Evolutionary conservation across 2,329 filamentous ascomycete species (phyloP).

Genomic region (Claviceps purpurea): DNA sequence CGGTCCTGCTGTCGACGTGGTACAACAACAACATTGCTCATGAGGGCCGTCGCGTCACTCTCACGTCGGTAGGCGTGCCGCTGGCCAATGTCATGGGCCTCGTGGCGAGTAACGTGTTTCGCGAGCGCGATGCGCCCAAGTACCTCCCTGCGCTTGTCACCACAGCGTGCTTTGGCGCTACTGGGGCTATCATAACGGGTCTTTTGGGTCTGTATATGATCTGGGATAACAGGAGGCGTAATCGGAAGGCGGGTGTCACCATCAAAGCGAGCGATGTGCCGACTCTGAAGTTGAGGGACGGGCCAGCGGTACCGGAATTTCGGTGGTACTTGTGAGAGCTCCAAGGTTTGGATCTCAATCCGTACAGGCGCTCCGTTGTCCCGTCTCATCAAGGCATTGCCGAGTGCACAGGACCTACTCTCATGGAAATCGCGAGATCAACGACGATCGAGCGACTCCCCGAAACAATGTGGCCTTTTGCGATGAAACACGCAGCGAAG

Average conservation of each 20-base stretch:
- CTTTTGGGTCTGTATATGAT: conserved; percentile 49
- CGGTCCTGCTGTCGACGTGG: conserved; percentile 50
- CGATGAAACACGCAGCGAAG: no score
- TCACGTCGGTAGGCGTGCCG: conserved; percentile 61
- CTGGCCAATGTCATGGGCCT: conserved; percentile 67
- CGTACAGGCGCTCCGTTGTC: no score
- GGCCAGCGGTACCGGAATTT: conserved; percentile 32
- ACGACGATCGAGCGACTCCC: no score
- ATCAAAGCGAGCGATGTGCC: conserved; percentile 32
- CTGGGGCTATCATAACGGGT: conserved; percentile 41
- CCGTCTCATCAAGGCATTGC: no score
- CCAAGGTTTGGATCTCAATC: no score
- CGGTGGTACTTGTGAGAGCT: conserved; percentile 29
- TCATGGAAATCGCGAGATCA: no score
- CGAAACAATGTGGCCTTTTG: no score
- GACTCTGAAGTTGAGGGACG: conserved; percentile 34
- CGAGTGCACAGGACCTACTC: no score
- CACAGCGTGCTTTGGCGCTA: conserved; percentile 50
- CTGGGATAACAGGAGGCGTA: conserved; percentile 36
- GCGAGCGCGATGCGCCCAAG: conserved; percentile 47
- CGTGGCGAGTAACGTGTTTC: conserved; percentile 56
- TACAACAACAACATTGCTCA: conserved; percentile 78
- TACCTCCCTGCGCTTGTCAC: conserved; percentile 54
- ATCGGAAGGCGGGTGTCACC: conserved; percentile 36
- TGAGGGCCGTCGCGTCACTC: conserved; percentile 55